These are phyloP conservation scores for Alternaria postmessia DNA, from an alignment of 2,329 filamentous ascomycete species.

Conservation along the genomic window DNA sequence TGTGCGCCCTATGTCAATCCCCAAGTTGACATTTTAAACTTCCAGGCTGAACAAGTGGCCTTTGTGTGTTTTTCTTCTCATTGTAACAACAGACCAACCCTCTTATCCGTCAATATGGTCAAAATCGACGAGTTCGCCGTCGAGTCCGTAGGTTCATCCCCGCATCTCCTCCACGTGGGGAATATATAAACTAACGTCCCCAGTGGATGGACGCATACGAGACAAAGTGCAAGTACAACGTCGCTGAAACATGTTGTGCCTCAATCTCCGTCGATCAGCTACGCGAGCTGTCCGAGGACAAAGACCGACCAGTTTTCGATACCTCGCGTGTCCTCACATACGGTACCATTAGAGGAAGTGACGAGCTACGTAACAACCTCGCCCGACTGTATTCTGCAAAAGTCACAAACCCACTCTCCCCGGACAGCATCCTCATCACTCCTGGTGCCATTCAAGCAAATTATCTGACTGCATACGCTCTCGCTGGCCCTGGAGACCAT, in stretches of 20 bases:
- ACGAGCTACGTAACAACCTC: slow-evolving; percentile 69
- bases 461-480: slow-evolving; percentile 76
- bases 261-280: slow-evolving; percentile 77
- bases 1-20: slow-evolving; percentile 30
- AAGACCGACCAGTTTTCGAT: slow-evolving; percentile 57
- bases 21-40: neutral
- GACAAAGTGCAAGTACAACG: slow-evolving; percentile 67
- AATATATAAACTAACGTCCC: slow-evolving; percentile 13
- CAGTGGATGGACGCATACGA: slow-evolving; percentile 68
- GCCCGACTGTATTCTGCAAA: slow-evolving; percentile 70
- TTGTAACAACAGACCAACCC: neutral
- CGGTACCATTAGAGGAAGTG: slow-evolving; percentile 74
- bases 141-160: slow-evolving; percentile 65
- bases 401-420: slow-evolving; percentile 56
- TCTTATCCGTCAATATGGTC: slow-evolving; percentile 57
- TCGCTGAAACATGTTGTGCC: slow-evolving; percentile 80
- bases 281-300: slow-evolving; percentile 65
- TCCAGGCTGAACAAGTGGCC: neutral
- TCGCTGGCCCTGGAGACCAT: slow-evolving; percentile 78
- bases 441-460: slow-evolving; percentile 87
- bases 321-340: slow-evolving; percentile 72
- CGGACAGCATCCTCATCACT: slow-evolving; percentile 76
- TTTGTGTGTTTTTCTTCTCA: neutral
- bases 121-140: slow-evolving; percentile 71
- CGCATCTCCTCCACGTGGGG: slow-evolving; percentile 24